phyloP scores from a whole-genome alignment of 164 flowering plant genomes.

The Vitis vinifera region DNA sequence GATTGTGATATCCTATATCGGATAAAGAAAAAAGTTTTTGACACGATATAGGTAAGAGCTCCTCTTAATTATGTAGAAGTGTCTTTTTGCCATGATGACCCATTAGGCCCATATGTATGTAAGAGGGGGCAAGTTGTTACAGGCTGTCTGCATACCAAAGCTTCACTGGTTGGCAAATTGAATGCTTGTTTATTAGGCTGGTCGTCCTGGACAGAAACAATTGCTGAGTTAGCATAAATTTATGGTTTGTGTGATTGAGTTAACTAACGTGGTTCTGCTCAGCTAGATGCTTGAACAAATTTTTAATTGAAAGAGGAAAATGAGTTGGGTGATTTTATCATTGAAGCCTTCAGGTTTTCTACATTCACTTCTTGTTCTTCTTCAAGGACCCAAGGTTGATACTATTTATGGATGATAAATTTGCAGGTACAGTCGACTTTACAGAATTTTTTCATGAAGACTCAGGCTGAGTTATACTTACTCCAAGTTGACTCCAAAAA shows the following conservation, averaged over 20 bases:
- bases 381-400: not conserved
- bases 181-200: not conserved
- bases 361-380: not conserved
- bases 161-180: too few species aligned
- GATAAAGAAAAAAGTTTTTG: too few species aligned
- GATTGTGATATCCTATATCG: too few species aligned
- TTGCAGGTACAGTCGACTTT: constrained; percentile 60
- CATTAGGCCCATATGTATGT: too few species aligned
- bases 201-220: not conserved
- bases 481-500: constrained; percentile 66
- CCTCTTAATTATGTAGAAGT: too few species aligned
- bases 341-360: not conserved
- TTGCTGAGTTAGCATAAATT: not conserved
- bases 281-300: not conserved
- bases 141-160: too few species aligned
- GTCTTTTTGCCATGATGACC: too few species aligned
- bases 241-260: not conserved
- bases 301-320: not conserved
- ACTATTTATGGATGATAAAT: not conserved
- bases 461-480: constrained; percentile 52
- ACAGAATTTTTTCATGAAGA: constrained; percentile 53
- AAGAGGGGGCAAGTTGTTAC: too few species aligned
- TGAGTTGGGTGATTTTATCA: not conserved
- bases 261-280: not conserved
- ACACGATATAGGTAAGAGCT: too few species aligned